These are phyloP conservation scores for Silene vulgaris DNA, from an alignment of 179 eudicot species.

Conservation along the genomic window DNA sequence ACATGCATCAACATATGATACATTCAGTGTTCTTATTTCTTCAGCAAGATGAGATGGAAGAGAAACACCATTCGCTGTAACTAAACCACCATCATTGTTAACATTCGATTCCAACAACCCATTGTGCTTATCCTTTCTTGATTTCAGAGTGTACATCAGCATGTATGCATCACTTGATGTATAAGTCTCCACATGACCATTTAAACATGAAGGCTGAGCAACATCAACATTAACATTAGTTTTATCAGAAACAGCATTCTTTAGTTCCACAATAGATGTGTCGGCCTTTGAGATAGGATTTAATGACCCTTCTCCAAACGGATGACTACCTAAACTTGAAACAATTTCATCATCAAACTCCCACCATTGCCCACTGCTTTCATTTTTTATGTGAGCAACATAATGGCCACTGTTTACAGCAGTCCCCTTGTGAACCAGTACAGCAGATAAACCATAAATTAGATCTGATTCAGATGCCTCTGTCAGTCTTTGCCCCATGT, in stretches of 20 bases:
- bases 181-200: conserved; percentile 45
- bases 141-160: conserved; percentile 78
- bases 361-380: conserved; percentile 85
- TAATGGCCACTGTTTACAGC: conserved; percentile 98
- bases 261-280: conserved; percentile 35
- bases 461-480: conserved; percentile 47
- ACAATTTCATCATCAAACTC: conserved; percentile 97
- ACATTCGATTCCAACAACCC: conserved; percentile 29
- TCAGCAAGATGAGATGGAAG: conserved; percentile 75
- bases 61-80: conserved; percentile 31
- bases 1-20: conserved; percentile 46
- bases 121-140: conserved; percentile 37
- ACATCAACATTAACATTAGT: conserved; percentile 28
- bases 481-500: conserved; percentile 66
- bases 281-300: conserved; percentile 42
- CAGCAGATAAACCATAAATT: conserved; percentile 82
- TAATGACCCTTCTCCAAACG: conserved; percentile 72
- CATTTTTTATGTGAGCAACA: conserved; percentile 87
- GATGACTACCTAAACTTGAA: conserved; percentile 71
- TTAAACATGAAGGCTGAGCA: conserved; percentile 28
- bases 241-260: conserved; percentile 30
- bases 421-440: conserved; percentile 91
- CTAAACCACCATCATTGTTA: conserved; percentile 24
- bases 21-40: conserved; percentile 56
- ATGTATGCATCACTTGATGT: conserved; percentile 94